Evolutionary conservation across 345 rosid genomes (phyloP).

Genomic region (Rhodomyrtus tomentosa): DNA sequence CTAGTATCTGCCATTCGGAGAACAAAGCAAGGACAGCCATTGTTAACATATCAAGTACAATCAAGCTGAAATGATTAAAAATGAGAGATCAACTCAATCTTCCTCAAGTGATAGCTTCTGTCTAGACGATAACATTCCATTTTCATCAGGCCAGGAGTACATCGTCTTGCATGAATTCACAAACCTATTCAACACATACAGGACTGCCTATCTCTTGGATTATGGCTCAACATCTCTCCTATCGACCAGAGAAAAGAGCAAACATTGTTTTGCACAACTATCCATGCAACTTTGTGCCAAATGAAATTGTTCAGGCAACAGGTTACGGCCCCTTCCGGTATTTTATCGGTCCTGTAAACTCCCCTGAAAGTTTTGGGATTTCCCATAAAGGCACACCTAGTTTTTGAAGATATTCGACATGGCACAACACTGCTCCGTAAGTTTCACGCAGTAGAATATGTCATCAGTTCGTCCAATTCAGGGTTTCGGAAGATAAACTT

Average conservation of each 20-base stretch:
- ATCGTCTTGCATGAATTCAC: background rate
- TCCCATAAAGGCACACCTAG: background rate
- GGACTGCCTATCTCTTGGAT: background rate
- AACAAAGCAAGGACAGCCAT: background rate
- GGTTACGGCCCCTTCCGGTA: background rate
- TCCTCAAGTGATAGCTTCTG: background rate
- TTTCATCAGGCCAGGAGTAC: background rate
- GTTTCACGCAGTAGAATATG: background rate
- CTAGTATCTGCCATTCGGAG: constrained; percentile 35
- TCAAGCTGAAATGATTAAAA: background rate
- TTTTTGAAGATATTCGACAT: background rate
- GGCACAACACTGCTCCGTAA: background rate
- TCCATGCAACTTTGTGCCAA: background rate
- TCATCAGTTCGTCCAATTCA: background rate
- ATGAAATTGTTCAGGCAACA: background rate
- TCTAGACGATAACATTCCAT: background rate
- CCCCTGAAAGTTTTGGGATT: background rate
- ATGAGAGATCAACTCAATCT: background rate
- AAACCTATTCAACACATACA: background rate
- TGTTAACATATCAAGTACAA: background rate
- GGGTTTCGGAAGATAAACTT: background rate
- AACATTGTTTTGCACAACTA: background rate
- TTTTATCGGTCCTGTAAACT: background rate
- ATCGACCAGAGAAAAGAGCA: background rate
- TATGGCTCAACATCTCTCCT: background rate